These are phyloP conservation scores for Monosporozyma yasuniensis DNA, from an alignment of 805 yeast species.

Conservation along the genomic window DNA sequence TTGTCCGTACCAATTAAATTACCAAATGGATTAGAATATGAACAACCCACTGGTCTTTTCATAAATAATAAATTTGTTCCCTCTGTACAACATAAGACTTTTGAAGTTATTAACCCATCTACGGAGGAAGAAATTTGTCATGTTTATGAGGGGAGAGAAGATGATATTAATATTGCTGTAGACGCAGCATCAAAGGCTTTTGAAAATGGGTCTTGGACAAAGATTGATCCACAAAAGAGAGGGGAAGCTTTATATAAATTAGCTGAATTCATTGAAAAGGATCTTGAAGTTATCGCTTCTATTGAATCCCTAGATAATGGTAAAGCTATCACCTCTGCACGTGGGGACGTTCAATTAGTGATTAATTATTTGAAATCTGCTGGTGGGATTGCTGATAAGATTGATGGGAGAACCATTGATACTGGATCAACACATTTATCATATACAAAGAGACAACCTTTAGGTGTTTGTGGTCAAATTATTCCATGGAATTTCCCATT, in stretches of 20 bases:
- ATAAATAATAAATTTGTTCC: conserved; percentile 69
- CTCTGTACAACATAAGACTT: conserved; percentile 51
- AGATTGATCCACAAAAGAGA: conserved; percentile 58
- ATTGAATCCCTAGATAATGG: conserved; percentile 89
- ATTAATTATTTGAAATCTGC: conserved; percentile 67
- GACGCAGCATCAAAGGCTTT: conserved; percentile 76
- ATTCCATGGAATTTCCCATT: conserved; percentile 97
- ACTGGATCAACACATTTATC: conserved; percentile 66
- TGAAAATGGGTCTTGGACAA: conserved; percentile 68
- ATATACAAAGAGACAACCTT: conserved; percentile 79
- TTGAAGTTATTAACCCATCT: conserved; percentile 57
- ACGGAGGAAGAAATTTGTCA: conserved; percentile 63
- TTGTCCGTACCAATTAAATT: conserved; percentile 42
- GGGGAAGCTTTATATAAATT: conserved; percentile 55
- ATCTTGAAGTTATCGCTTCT: conserved; percentile 62
- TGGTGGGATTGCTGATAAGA: conserved; percentile 89
- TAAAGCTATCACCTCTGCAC: conserved; percentile 62
- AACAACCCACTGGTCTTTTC: conserved; percentile 80
- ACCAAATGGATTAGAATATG: conserved; percentile 66
- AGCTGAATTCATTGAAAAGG: conserved; percentile 67
- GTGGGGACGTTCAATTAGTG: conserved; percentile 66
- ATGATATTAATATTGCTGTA: conserved; percentile 79
- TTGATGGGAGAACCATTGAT: conserved; percentile 65
- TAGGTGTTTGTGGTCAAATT: conserved; percentile 92
- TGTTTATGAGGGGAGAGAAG: conserved; percentile 67